These are phyloP conservation scores for Nakazawaea holstii DNA, from an alignment of 805 yeast genomes.

Conservation along the genomic window DNA sequence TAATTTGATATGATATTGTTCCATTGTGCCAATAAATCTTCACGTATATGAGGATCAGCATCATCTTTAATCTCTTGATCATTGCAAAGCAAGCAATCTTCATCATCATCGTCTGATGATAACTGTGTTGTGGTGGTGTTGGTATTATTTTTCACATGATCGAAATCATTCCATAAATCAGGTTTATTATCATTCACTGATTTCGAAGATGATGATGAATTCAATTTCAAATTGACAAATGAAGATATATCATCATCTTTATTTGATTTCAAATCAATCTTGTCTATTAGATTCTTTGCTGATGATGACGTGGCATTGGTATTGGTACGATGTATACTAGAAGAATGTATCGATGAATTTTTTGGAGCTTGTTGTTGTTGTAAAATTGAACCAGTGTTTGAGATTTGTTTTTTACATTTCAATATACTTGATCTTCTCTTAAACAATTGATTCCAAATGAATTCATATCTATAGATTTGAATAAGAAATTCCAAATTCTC, in stretches of 20 bases:
- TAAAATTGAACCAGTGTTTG: no score
- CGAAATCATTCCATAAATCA: conserved; percentile 7
- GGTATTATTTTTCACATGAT: not conserved
- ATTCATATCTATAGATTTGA: conserved; percentile 40
- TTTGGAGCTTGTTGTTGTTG: no score
- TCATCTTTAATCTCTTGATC: not conserved
- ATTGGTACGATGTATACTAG: no score
- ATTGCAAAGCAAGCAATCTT: not conserved
- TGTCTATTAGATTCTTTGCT: not conserved
- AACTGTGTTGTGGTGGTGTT: not conserved
- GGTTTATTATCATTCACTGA: not conserved
- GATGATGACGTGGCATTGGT: not conserved
- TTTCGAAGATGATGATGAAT: not conserved
- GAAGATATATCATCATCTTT: conserved; percentile 5
- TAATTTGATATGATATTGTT: conserved; percentile 30
- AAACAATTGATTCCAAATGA: conserved; percentile 30
- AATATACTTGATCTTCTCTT: conserved; percentile 25
- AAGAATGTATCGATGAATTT: no score
- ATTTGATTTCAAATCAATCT: not conserved
- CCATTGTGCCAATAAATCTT: conserved; percentile 8
- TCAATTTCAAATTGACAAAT: conserved; percentile 7
- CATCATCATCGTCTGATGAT: not conserved
- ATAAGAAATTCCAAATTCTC: conserved; percentile 41
- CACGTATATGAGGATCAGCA: not conserved
- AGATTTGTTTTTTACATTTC: conserved; percentile 18